phyloP scores from a whole-genome alignment of 345 rosid genomes.

The Viola odorata region DNA sequence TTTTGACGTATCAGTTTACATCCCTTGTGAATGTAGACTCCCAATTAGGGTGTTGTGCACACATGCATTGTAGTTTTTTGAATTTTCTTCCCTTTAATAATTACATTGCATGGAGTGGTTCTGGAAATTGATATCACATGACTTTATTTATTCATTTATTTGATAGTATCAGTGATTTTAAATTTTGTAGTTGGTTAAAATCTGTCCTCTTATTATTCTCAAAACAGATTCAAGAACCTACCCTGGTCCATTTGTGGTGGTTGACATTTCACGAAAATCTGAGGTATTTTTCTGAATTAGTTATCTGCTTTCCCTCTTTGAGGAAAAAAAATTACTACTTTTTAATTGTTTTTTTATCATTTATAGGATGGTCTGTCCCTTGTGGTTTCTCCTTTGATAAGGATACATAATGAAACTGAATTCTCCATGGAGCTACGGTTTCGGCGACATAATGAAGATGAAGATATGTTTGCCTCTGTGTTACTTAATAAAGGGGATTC shows the following conservation, averaged over 20 bases:
- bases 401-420: conserved; percentile 76
- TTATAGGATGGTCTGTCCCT: conserved; percentile 77
- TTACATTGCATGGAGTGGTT: not conserved
- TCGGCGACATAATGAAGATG: conserved; percentile 55
- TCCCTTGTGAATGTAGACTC: not conserved
- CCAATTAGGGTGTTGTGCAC: not conserved
- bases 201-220: conserved; percentile 10
- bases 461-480: conserved; percentile 51
- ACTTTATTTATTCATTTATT: not conserved
- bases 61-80: not conserved
- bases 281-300: conserved; percentile 47
- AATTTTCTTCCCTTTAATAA: not conserved
- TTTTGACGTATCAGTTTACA: not conserved
- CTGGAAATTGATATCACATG: conserved; percentile 8
- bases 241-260: conserved; percentile 84
- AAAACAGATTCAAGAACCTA: conserved; percentile 69
- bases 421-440: conserved; percentile 73
- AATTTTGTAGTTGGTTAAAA: not conserved
- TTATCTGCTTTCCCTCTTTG: conserved; percentile 7
- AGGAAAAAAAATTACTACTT: conserved; percentile 2
- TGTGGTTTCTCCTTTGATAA: conserved; percentile 76
- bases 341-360: conserved; percentile 2
- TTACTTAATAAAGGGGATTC: conserved; percentile 65
- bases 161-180: too few relatives aligned
- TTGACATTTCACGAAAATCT: conserved; percentile 55